phyloP scores from a whole-genome alignment of 129 eudicot genomes.

The Sambucus nigra region DNA sequence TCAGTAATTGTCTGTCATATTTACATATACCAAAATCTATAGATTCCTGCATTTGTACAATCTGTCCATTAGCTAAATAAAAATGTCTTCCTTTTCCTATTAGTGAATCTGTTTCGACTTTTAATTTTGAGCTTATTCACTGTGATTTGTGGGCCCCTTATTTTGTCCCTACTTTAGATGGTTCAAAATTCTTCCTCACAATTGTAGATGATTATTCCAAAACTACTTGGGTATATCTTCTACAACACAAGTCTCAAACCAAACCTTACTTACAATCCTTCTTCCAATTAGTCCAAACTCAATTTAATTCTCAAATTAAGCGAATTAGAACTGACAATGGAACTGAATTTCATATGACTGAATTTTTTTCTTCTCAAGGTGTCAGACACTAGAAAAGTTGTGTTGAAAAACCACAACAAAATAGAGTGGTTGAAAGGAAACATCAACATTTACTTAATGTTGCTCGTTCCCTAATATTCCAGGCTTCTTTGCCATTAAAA shows the following conservation, averaged over 20 bases:
- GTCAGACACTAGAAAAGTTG: neutral
- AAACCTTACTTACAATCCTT: neutral
- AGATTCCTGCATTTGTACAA: too few species aligned
- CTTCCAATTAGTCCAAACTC: neutral
- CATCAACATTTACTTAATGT: neutral
- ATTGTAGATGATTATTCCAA: neutral
- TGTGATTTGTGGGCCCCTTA: slow-evolving; percentile 5
- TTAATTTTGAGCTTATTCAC: neutral
- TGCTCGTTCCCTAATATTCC: neutral
- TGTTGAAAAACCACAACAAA: neutral
- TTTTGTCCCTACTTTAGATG: neutral
- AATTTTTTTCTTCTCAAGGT: neutral
- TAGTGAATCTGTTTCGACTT: too few species aligned
- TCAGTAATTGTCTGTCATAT: too few species aligned
- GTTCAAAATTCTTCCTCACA: neutral
- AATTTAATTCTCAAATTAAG: neutral
- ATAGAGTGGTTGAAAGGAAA: neutral
- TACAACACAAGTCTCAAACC: neutral
- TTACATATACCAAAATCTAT: too few species aligned
- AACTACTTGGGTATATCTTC: neutral
- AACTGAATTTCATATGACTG: neutral
- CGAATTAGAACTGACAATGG: neutral
- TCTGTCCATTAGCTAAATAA: too few species aligned
- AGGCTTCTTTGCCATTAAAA: neutral
- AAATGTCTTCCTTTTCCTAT: too few species aligned